These are phyloP conservation scores for Primulina eburnea DNA, from an alignment of 257 asterid species.

Conservation along the genomic window DNA sequence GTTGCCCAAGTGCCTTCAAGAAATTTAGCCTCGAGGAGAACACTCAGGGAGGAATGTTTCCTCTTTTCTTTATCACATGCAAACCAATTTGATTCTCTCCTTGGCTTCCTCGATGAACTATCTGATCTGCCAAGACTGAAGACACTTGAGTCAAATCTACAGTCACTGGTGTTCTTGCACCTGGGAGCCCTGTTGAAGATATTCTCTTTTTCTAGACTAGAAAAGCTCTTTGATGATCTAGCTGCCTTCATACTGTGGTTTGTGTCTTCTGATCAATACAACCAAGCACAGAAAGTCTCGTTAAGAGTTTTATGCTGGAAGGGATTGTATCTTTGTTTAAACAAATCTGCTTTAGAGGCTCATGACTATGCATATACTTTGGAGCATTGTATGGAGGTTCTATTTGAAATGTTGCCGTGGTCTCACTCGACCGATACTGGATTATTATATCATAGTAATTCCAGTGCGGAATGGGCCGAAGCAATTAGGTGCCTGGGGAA, in stretches of 20 bases:
- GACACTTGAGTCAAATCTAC: slow-evolving; percentile 80
- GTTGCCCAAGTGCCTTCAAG: slow-evolving; percentile 39
- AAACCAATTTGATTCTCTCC: slow-evolving; percentile 63
- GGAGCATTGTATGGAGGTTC: slow-evolving; percentile 71
- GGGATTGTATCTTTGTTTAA: slow-evolving; percentile 66
- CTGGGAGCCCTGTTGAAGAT: slow-evolving; percentile 61
- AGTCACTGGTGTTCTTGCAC: slow-evolving; percentile 63
- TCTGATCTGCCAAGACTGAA: slow-evolving; percentile 68
- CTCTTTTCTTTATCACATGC: slow-evolving; percentile 72
- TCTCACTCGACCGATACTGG: slow-evolving; percentile 32
- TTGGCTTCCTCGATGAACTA: slow-evolving; percentile 78
- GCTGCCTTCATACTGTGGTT: slow-evolving; percentile 50
- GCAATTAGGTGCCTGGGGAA: slow-evolving; percentile 79
- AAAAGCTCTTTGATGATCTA: slow-evolving; percentile 70
- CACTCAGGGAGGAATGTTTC: slow-evolving; percentile 77
- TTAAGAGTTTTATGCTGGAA: slow-evolving; percentile 87
- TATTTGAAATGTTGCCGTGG: slow-evolving; percentile 60
- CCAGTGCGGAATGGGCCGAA: slow-evolving; percentile 69
- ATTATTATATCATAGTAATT: slow-evolving; percentile 29
- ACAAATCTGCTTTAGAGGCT: slow-evolving; percentile 41
- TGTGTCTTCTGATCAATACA: slow-evolving; percentile 46
- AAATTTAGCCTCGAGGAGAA: slow-evolving; percentile 38
- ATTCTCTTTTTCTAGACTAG: slow-evolving; percentile 68
- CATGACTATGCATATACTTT: slow-evolving; percentile 44
- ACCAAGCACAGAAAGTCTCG: slow-evolving; percentile 41